phyloP scores from a whole-genome alignment of 2,329 filamentous ascomycete species.

The Phyllosticta citriasiana region DNA sequence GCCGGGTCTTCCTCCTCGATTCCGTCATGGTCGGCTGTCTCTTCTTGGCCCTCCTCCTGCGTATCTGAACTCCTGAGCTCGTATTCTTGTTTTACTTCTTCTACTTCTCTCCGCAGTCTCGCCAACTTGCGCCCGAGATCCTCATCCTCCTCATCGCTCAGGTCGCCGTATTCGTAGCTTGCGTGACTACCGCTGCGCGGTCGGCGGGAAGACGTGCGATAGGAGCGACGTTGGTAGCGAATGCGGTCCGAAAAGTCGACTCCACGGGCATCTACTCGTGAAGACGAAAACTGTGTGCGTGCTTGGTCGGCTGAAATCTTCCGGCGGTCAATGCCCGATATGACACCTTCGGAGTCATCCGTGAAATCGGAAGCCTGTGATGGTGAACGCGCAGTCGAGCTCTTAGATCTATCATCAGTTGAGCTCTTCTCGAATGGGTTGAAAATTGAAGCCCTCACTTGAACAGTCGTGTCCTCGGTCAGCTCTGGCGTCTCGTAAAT shows the following conservation, averaged over 20 bases:
- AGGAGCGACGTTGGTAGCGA: constrained; percentile 66
- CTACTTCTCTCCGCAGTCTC: constrained; percentile 71
- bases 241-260: constrained; percentile 89
- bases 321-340: constrained; percentile 56
- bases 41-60: constrained; percentile 33
- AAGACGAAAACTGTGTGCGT: constrained; percentile 65
- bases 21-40: constrained; percentile 33
- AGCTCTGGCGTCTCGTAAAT: constrained; percentile 95
- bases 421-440: neutral
- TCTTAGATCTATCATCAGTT: neutral
- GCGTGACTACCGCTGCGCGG: constrained; percentile 50
- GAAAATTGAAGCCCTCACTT: constrained; percentile 47
- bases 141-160: constrained; percentile 73
- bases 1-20: constrained; percentile 32
- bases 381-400: constrained; percentile 25
- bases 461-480: constrained; percentile 78
- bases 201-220: constrained; percentile 62
- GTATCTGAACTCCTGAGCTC: constrained; percentile 30
- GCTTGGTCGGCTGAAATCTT: constrained; percentile 70
- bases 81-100: constrained; percentile 51
- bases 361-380: constrained; percentile 40
- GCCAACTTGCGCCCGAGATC: constrained; percentile 69
- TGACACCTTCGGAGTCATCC: constrained; percentile 45
- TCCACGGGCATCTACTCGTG: constrained; percentile 63
- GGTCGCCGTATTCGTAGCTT: constrained; percentile 52